These are phyloP conservation scores for Prunus fruticosa DNA, from an alignment of 306 rosid species.

Conservation along the genomic window DNA sequence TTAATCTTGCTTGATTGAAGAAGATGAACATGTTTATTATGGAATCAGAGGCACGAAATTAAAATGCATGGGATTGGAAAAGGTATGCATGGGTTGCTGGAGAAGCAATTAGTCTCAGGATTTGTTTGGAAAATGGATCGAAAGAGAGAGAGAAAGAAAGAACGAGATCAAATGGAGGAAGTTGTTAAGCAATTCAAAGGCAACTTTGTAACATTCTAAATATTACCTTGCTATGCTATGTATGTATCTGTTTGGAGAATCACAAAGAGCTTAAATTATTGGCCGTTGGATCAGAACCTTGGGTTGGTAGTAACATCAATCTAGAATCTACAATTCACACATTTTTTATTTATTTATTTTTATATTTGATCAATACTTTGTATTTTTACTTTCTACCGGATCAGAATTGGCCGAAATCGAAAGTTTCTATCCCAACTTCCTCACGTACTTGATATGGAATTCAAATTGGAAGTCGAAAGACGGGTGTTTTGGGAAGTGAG, in stretches of 20 bases:
- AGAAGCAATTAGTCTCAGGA: neutral
- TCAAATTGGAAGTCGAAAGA: too few species aligned
- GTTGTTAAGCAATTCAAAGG: neutral
- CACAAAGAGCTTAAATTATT: neutral
- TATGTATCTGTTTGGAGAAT: neutral
- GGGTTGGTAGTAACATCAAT: too few species aligned
- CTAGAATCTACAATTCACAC: too few species aligned
- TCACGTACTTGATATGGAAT: too few species aligned
- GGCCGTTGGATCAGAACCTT: neutral
- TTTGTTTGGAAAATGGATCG: neutral
- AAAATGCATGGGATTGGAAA: neutral
- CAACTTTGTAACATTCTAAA: neutral
- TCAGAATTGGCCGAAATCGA: too few species aligned
- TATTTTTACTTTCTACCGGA: too few species aligned
- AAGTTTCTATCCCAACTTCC: too few species aligned
- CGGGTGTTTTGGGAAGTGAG: too few species aligned
- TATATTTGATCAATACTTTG: too few species aligned
- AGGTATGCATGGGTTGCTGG: neutral
- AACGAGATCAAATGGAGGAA: neutral
- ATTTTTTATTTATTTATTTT: too few species aligned
- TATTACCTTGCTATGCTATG: neutral
- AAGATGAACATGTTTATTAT: neutral
- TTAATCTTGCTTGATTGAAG: neutral
- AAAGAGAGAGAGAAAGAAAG: neutral
- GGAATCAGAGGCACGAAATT: neutral